These are phyloP conservation scores for Solanum hybrid DNA, from an alignment of 305 asterid species.

Conservation along the genomic window DNA sequence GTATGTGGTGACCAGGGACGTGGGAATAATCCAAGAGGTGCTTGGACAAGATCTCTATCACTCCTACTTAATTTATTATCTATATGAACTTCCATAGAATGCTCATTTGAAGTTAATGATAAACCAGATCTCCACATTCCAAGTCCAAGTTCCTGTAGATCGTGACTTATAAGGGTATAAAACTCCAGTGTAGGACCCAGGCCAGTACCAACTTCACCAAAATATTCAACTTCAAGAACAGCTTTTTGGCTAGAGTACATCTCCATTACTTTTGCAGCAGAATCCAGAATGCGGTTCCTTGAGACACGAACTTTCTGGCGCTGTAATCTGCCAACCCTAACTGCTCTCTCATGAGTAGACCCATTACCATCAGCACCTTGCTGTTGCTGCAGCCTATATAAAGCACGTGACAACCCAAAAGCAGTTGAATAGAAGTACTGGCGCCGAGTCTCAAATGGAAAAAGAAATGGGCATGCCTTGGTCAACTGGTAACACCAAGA, in stretches of 20 bases:
- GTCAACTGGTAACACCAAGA: slow-evolving; percentile 98
- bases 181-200: slow-evolving; percentile 97
- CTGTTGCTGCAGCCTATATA: slow-evolving; percentile 81
- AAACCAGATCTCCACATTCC: slow-evolving; percentile 83
- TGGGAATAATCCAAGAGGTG: slow-evolving; percentile 94
- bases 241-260: slow-evolving; percentile 98
- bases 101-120: slow-evolving; percentile 24
- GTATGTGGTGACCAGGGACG: slow-evolving; percentile 75
- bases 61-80: slow-evolving; percentile 15
- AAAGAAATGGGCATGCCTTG: slow-evolving; percentile 92
- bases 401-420: slow-evolving; percentile 91
- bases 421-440: slow-evolving; percentile 98
- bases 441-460: slow-evolving; percentile 94
- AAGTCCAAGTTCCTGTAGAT: slow-evolving; percentile 72
- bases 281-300: slow-evolving; percentile 81
- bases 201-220: slow-evolving; percentile 99
- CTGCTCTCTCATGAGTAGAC: slow-evolving; percentile 62
- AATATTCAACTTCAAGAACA: slow-evolving; percentile 98
- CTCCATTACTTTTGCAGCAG: slow-evolving; percentile 98
- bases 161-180: slow-evolving; percentile 90
- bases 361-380: slow-evolving; percentile 79
- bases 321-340: slow-evolving; percentile 77
- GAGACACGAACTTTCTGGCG: slow-evolving; percentile 99
- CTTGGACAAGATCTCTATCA: slow-evolving; percentile 48
- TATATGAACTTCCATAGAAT: slow-evolving; percentile 38